These are phyloP conservation scores for Boletellus emodensis DNA, from an alignment of 768 basidiomycete species.

Conservation along the genomic window DNA sequence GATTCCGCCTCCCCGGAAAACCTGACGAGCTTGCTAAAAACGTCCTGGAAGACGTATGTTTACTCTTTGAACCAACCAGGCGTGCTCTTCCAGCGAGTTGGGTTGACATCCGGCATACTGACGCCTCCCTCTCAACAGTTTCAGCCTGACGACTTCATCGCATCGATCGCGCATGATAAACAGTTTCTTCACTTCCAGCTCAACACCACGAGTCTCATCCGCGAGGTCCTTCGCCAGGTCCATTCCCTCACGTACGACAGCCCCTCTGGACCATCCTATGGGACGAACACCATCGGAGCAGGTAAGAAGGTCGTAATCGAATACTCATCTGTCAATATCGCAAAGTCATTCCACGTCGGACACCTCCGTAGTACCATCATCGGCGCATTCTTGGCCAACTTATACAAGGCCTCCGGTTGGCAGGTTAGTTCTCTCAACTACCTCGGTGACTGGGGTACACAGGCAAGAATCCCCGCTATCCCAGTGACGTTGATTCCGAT, in stretches of 20 bases:
- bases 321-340: constrained; percentile 96
- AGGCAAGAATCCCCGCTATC: constrained; percentile 46
- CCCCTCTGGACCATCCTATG: constrained; percentile 68
- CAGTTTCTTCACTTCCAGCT: constrained; percentile 82
- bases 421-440: constrained; percentile 90
- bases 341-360: constrained; percentile 97
- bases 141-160: constrained; percentile 75
- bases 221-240: constrained; percentile 67
- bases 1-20: constrained; percentile 83
- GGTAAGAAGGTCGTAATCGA: constrained; percentile 87
- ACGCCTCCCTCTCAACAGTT: constrained; percentile 51
- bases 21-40: constrained; percentile 71
- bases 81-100: too few species aligned
- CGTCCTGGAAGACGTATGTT: constrained; percentile 68
- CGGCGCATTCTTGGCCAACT: constrained; percentile 87
- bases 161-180: constrained; percentile 64
- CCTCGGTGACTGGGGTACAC: constrained; percentile 97
- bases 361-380: constrained; percentile 98
- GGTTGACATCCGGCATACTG: not conserved
- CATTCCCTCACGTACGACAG: constrained; percentile 65
- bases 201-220: constrained; percentile 59
- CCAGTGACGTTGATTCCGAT: not conserved
- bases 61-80: not conserved
- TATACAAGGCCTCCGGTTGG: constrained; percentile 93
- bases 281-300: constrained; percentile 68